Conservation (phyloP, 2,329 filamentous ascomycete species). For the Diaporthe velutina region DNA sequence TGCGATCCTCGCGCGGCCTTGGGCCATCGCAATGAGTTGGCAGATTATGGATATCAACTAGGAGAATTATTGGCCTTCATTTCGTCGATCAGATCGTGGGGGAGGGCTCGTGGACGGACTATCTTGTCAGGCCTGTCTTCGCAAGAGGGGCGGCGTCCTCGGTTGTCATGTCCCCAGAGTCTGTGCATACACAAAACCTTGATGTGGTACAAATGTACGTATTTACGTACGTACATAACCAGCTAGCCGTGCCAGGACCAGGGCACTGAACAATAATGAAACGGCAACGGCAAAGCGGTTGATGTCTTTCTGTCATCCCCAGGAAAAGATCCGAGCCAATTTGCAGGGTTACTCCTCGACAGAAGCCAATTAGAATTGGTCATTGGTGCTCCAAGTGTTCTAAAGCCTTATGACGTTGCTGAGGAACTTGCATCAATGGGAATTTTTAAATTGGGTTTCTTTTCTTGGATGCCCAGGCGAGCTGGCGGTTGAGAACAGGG, state of each 20-base stretch:
- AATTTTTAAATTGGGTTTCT: conserved; percentile 21
- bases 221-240: not conserved
- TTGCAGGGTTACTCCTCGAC: conserved; percentile 4
- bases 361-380: not conserved
- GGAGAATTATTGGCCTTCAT: conserved; percentile 16
- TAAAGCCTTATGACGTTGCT: conserved; percentile 14
- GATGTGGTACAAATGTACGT: not conserved
- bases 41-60: conserved; percentile 2
- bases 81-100: conserved; percentile 16
- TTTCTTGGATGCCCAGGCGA: conserved; percentile 6
- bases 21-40: conserved; percentile 18
- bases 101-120: not conserved
- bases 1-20: conserved; percentile 19
- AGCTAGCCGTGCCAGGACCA: not conserved
- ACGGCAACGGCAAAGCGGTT: not conserved
- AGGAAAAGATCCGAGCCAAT: not conserved
- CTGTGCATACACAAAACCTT: conserved; percentile 19
- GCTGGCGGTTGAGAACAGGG: conserved; percentile 9
- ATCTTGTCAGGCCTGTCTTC: not conserved
- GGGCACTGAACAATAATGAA: not conserved
- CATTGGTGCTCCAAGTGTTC: not conserved
- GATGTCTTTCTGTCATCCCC: not conserved
- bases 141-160: not conserved
- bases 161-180: conserved; percentile 20
- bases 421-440: conserved; percentile 20